Conservation (phyloP, 2,329 filamentous ascomycete species). For the Bimuria novae-zelandiae region DNA sequence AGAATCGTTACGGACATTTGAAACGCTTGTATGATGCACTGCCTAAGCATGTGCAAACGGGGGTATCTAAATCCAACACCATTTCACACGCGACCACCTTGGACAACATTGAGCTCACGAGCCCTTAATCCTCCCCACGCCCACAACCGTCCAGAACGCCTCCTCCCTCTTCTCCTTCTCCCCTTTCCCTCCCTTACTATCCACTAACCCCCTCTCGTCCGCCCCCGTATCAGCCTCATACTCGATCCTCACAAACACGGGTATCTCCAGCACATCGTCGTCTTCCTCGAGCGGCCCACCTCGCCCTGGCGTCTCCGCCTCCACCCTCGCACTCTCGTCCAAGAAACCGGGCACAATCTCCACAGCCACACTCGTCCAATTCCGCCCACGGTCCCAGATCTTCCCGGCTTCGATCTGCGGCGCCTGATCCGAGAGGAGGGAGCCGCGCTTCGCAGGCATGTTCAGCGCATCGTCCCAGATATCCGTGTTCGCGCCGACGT, state of each 20-base stretch:
- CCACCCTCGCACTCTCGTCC: slow-evolving; percentile 22
- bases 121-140: slow-evolving; percentile 74
- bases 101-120: slow-evolving; percentile 9
- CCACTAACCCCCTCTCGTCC: slow-evolving; percentile 43
- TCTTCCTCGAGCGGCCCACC: slow-evolving; percentile 52
- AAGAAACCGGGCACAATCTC: slow-evolving; percentile 73
- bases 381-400: slow-evolving; percentile 91
- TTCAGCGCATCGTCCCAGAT: slow-evolving; percentile 86
- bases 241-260: slow-evolving; percentile 89
- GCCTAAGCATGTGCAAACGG: too few relatives aligned
- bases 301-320: slow-evolving; percentile 28
- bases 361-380: slow-evolving; percentile 92
- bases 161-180: slow-evolving; percentile 79
- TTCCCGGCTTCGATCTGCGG: slow-evolving; percentile 78
- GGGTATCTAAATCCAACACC: too few relatives aligned
- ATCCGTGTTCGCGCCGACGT: slow-evolving; percentile 91
- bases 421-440: slow-evolving; percentile 25
- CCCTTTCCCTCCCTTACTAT: slow-evolving; percentile 59
- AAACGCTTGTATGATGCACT: too few relatives aligned
- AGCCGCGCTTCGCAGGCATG: slow-evolving; percentile 38
- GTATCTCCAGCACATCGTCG: slow-evolving; percentile 79
- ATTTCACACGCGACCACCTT: too few relatives aligned
- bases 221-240: slow-evolving; percentile 79
- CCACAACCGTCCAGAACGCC: slow-evolving; percentile 94
- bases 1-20: too few relatives aligned